phyloP scores from a whole-genome alignment of 345 rosid genomes.

The Gossypium bickii region DNA sequence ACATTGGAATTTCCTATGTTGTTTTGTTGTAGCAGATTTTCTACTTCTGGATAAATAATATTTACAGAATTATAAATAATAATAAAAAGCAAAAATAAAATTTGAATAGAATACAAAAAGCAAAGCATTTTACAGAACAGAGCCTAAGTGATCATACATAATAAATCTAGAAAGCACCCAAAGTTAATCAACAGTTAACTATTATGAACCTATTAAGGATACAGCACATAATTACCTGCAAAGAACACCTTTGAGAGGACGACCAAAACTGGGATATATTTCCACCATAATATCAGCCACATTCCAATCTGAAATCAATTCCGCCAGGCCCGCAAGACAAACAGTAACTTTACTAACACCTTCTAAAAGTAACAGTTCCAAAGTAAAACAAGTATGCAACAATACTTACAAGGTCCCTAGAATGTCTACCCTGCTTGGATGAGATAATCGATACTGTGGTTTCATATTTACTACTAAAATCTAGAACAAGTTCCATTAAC shows the following conservation, averaged over 20 bases:
- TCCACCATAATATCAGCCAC: constrained; percentile 87
- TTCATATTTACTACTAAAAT: neutral
- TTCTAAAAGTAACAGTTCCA: neutral
- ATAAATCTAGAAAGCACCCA: neutral
- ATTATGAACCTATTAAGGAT: neutral
- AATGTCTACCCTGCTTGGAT: neutral
- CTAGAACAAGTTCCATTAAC: neutral
- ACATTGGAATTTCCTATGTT: no score
- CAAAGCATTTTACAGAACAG: neutral
- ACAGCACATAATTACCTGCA: constrained; percentile 46
- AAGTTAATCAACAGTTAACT: neutral
- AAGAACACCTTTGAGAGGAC: constrained; percentile 78
- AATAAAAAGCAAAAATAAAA: neutral
- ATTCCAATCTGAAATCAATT: constrained; percentile 50
- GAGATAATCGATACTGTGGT: neutral
- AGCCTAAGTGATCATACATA: neutral
- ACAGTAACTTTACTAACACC: neutral
- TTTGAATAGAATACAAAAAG: neutral
- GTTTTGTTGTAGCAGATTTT: no score
- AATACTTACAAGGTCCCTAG: neutral
- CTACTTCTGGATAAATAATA: no score
- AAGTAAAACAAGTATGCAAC: neutral
- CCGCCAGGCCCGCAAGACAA: neutral
- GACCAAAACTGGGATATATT: constrained; percentile 46
- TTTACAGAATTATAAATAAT: no score